These are phyloP conservation scores for Hanseniaspora meyeri DNA, from an alignment of 805 yeast genomes.

Conservation along the genomic window DNA sequence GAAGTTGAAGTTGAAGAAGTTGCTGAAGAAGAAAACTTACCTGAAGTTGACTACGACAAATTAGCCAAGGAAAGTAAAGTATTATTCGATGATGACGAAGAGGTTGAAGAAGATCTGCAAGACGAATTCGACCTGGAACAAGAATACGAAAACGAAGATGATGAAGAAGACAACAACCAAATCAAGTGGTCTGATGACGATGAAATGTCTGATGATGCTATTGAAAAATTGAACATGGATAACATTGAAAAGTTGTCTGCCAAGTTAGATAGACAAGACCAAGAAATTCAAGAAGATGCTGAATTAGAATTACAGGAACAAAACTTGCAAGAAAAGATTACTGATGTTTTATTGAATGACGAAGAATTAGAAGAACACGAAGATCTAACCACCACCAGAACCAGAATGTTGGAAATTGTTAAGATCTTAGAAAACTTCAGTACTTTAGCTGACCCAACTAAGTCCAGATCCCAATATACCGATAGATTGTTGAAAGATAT, in stretches of 20 bases:
- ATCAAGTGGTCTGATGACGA: slow-evolving; percentile 72
- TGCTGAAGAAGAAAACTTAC: slow-evolving; percentile 33
- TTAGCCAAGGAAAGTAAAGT: slow-evolving; percentile 58
- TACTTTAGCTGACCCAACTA: slow-evolving; percentile 70
- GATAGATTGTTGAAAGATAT: slow-evolving; percentile 74
- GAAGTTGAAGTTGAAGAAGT: slow-evolving; percentile 16
- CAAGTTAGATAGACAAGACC: slow-evolving; percentile 48
- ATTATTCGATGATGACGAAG: slow-evolving; percentile 45
- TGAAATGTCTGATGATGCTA: slow-evolving; percentile 37
- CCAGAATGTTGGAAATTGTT: slow-evolving; percentile 90
- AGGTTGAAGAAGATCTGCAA: slow-evolving; percentile 23
- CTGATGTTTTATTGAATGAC: slow-evolving; percentile 53
- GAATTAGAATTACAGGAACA: slow-evolving; percentile 50
- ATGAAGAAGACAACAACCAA: slow-evolving; percentile 23
- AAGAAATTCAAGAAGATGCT: slow-evolving; percentile 50
- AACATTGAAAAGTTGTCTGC: slow-evolving; percentile 72
- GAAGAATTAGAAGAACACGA: slow-evolving; percentile 47
- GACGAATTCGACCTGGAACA: slow-evolving; percentile 51
- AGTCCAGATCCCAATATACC: slow-evolving; percentile 70
- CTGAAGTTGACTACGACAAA: slow-evolving; percentile 58
- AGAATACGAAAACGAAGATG: slow-evolving; percentile 34
- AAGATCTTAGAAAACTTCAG: slow-evolving; percentile 87
- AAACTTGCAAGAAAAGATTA: slow-evolving; percentile 55
- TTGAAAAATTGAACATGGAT: slow-evolving; percentile 62
- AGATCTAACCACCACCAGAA: slow-evolving; percentile 71